Conservation (phyloP, 73 alveolate genomes). For the Diophrys sp. region DNA sequence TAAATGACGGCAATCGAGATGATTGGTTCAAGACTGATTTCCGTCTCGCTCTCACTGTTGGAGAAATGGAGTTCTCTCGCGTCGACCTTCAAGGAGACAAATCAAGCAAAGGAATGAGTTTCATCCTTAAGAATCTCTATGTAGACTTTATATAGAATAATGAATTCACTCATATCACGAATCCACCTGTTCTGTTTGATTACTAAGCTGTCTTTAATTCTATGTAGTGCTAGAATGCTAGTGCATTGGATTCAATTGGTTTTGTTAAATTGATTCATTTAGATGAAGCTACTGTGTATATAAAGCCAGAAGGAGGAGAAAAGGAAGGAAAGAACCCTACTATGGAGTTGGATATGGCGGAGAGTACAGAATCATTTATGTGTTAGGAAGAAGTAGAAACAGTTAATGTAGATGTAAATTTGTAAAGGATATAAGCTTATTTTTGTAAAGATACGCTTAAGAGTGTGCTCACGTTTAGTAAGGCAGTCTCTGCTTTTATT, state of each 20-base stretch:
- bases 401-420: neutral
- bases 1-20: neutral
- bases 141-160: neutral
- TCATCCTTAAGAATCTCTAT: too few relatives aligned
- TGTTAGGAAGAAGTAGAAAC: neutral
- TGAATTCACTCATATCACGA: neutral
- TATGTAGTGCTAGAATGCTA: neutral
- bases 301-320: neutral
- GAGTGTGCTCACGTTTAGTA: too few relatives aligned
- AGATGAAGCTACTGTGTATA: neutral
- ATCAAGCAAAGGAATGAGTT: neutral
- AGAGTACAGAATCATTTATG: neutral
- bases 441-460: neutral
- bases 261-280: neutral
- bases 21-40: neutral
- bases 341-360: neutral
- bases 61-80: neutral
- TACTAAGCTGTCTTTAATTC: neutral
- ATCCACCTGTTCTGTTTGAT: neutral
- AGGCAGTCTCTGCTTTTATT: too few relatives aligned
- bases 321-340: too few relatives aligned
- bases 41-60: neutral
- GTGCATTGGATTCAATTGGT: neutral
- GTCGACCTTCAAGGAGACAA: neutral
- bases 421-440: too few relatives aligned